A percentile compares a stretch with the other conserved stretches of the same genome.
Evolutionary conservation across 2,329 filamentous ascomycete genomes (phyloP).

Genomic region (Tricladium varicosporioides): DNA sequence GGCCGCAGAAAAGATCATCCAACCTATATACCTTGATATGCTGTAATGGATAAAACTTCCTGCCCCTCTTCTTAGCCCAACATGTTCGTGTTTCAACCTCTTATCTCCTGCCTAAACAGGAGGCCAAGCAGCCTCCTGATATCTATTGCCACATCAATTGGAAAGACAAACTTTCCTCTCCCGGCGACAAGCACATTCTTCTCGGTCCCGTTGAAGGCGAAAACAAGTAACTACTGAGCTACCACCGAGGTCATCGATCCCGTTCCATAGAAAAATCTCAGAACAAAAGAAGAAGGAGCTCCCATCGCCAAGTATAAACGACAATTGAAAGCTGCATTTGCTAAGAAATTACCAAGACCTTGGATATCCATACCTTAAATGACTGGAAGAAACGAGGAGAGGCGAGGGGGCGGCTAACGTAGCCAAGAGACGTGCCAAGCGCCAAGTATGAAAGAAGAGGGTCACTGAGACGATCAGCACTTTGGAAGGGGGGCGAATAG

Average conservation of each 20-base stretch:
- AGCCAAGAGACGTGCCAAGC: conserved; percentile 4
- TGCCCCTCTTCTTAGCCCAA: neutral
- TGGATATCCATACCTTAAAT: neutral
- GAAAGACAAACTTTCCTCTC: neutral
- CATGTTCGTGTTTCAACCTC: neutral
- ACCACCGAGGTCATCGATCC: neutral
- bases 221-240: neutral
- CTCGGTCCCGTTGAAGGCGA: no score
- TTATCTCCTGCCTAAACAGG: conserved; percentile 7
- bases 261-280: neutral
- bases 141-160: neutral
- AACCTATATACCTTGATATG: conserved; percentile 1
- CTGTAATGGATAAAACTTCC: neutral
- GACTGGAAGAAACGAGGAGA: neutral
- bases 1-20: neutral
- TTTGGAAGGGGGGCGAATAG: neutral
- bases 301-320: neutral
- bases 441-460: neutral
- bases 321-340: neutral
- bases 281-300: conserved; percentile 1
- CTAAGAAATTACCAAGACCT: neutral
- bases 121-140: neutral
- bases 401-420: neutral
- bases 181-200: no score
- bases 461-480: neutral